Conservation (phyloP, 768 basidiomycete genomes). For the Coprinellus micaceus region DNA sequence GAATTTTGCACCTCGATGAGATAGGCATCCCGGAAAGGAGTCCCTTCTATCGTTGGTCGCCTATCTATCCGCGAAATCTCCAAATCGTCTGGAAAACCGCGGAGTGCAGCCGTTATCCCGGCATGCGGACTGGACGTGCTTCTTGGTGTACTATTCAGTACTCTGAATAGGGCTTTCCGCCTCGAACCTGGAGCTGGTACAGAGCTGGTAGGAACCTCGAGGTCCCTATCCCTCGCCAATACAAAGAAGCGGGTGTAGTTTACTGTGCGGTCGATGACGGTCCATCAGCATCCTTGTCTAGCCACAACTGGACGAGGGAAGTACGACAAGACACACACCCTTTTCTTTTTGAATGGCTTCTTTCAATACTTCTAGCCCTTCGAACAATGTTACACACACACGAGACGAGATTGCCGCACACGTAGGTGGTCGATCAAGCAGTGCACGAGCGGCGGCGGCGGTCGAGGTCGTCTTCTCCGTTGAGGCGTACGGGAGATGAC, state of each 20-base stretch:
- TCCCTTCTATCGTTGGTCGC: slow-evolving; percentile 45
- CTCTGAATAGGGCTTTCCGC: slow-evolving; percentile 31
- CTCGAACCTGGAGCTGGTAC: slow-evolving; percentile 9
- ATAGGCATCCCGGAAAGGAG: slow-evolving; percentile 58
- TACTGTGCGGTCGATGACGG: slow-evolving; percentile 31
- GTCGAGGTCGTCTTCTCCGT: slow-evolving; percentile 66
- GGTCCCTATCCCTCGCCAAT: slow-evolving; percentile 36
- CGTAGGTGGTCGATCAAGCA: slow-evolving; percentile 38
- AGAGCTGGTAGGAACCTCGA: slow-evolving; percentile 13
- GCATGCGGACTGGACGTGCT: slow-evolving; percentile 7
- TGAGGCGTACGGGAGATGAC: slow-evolving; percentile 48
- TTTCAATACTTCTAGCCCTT: slow-evolving; percentile 56
- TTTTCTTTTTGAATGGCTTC: slow-evolving; percentile 63
- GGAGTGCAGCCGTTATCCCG: slow-evolving; percentile 28
- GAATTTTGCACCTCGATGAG: slow-evolving; percentile 53
- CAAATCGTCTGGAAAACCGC: slow-evolving; percentile 33
- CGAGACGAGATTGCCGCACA: slow-evolving; percentile 76
- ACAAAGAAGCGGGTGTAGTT: slow-evolving; percentile 73
- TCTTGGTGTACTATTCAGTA: slow-evolving; percentile 17
- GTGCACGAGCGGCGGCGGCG: slow-evolving; percentile 59
- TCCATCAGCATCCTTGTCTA: background rate
- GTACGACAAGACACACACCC: slow-evolving; percentile 29
- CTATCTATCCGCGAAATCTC: slow-evolving; percentile 56
- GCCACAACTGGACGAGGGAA: background rate
- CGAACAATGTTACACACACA: slow-evolving; percentile 55